A percentile compares a stretch with the other conserved stretches of the same genome.
Conservation (phyloP, 1,284 basidiomycete genomes). For the Phylloporus sp. region DNA sequence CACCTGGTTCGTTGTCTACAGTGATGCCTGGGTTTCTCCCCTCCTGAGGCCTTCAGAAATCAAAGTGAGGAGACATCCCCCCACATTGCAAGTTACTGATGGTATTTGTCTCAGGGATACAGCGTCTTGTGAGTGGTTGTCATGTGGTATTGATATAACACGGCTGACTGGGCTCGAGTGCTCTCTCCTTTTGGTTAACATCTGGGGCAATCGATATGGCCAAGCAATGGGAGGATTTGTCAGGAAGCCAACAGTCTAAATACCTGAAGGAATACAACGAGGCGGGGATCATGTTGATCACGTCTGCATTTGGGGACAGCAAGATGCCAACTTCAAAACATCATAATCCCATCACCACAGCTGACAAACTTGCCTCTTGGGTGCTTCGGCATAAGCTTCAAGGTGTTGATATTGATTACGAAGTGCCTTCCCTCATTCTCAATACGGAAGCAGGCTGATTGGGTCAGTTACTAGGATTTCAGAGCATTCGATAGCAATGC, state of each 20-base stretch:
- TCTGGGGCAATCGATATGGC: not conserved
- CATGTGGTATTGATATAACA: not conserved
- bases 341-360: not conserved
- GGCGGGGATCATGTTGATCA: not conserved
- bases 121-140: slow-evolving; percentile 47
- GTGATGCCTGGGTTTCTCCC: not conserved
- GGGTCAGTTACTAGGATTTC: not conserved
- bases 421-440: not conserved
- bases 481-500: not conserved
- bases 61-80: not conserved
- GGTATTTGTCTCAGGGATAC: slow-evolving; percentile 40
- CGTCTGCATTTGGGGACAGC: not conserved
- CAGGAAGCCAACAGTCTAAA: not conserved
- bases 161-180: slow-evolving; percentile 28
- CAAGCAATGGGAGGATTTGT: not conserved
- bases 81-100: not conserved
- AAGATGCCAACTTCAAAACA: not conserved
- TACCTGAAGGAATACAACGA: not conserved
- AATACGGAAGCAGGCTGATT: not conserved
- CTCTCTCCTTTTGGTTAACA: slow-evolving; percentile 46
- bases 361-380: not conserved
- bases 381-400: not conserved
- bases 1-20: slow-evolving; percentile 7
- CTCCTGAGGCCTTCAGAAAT: slow-evolving; percentile 4
- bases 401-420: slow-evolving; percentile 8